Evolutionary conservation across 2,329 filamentous ascomycete genomes (phyloP).

Genomic region (Penicillium sp.): DNA sequence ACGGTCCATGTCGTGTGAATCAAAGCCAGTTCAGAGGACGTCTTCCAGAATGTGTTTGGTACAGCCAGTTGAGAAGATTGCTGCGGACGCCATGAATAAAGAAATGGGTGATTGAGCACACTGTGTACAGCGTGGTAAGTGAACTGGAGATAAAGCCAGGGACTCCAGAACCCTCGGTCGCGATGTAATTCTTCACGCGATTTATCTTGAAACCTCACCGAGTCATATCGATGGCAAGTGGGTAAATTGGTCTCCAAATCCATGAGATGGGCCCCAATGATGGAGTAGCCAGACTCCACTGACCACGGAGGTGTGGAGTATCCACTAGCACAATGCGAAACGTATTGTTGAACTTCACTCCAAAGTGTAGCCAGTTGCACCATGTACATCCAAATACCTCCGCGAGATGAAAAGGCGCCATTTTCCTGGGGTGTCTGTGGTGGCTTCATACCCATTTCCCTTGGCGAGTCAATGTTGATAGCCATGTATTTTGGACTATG

Average conservation of each 20-base stretch:
- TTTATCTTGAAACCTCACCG: conserved; percentile 53
- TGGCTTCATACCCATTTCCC: conserved; percentile 34
- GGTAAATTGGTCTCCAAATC: conserved; percentile 48
- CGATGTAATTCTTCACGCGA: conserved; percentile 46
- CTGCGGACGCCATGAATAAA: conserved; percentile 51
- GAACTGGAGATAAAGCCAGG: conserved; percentile 35
- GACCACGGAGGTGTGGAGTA: conserved; percentile 53
- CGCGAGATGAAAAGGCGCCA: conserved; percentile 40
- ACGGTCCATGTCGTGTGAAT: conserved; percentile 57
- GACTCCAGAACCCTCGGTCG: conserved; percentile 30
- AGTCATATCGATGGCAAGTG: conserved; percentile 54
- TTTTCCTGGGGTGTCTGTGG: conserved; percentile 50
- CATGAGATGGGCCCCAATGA: conserved; percentile 53
- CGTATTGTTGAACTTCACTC: conserved; percentile 48
- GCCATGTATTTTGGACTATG: conserved; percentile 35
- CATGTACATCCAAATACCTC: conserved; percentile 54
- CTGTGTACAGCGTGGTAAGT: conserved; percentile 33
- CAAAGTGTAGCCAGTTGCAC: conserved; percentile 53
- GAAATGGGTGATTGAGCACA: conserved; percentile 33
- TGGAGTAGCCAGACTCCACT: conserved; percentile 53
- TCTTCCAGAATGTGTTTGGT: conserved; percentile 56
- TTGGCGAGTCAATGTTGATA: conserved; percentile 17
- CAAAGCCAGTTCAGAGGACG: conserved; percentile 53
- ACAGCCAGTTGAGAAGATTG: conserved; percentile 53
- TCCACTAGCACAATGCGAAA: conserved; percentile 50